Evolutionary conservation across 805 yeast species (phyloP), one percentile per base, ranked within the genome.

Genomic region (Priceomyces carsonii): DNA sequence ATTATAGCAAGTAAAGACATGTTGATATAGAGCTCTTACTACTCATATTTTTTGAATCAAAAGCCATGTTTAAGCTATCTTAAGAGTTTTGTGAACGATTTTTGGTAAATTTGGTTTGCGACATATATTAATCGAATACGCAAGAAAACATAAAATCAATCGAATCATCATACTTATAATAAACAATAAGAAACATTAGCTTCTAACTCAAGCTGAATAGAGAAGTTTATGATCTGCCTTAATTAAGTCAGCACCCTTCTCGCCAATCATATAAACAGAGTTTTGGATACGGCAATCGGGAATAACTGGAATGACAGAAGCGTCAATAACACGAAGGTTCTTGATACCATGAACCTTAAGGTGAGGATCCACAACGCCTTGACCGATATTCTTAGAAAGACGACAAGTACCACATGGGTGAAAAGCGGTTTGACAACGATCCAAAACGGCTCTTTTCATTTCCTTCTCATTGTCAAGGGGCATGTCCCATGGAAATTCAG

Each of bases 331-430:
- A 32, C 61, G 57, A 26, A 56, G 46, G 32, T 50, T 47, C 38
- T 41, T 45, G 23, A 56, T 33, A 1, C 61, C 61, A 33, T 53
- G 57, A 20, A 56, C 61, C 42, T 43, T 46, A 29, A 57, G 51
- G n/a, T 45, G 29, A 26, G 59, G 51, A 35, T 55, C 59, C 10
- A 57, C 61, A 8, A 54, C 59, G 40, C 57, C 60, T 36, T 37
- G 41, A n/a, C 17, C 26, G n/a, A 27, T 37, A 14, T 28, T 18
- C 34, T 32, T 37, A 13, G 41, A 46, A 36, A 50, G 43, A 32
- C 51, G 50, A 34, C 43, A 39, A 18, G 62, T 57, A 32, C 62
- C 62, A 21, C 60, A 54, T 20, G 61, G 61, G 34, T 57, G 62
- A 52, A 54, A 57, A 10, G 57, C 57, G 14, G 62, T 57, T 35